Percentiles rank a stretch among this genome's conserved stretches.
phyloP scores from a whole-genome alignment of 1,284 basidiomycete genomes.

The Malassezia caprae region DNA sequence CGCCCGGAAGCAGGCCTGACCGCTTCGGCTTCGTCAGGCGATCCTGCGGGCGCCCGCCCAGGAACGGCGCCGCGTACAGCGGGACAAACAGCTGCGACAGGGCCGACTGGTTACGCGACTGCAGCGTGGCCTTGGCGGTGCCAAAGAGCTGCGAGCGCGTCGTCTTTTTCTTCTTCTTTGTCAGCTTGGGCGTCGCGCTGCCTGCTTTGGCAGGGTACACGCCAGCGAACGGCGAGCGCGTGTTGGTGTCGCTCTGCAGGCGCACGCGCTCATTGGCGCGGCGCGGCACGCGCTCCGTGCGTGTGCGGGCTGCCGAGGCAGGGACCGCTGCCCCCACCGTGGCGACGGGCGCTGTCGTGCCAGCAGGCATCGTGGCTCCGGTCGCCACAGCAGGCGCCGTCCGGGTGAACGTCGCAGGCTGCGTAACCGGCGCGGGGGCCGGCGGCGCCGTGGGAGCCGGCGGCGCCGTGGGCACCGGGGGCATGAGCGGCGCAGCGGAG shows the following conservation, averaged over 20 bases:
- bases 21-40: background rate
- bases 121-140: constrained; percentile 1
- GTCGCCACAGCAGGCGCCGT: background rate
- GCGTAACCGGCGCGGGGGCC: background rate
- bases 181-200: background rate
- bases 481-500: background rate
- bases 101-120: background rate
- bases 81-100: constrained; percentile 12
- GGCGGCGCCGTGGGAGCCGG: background rate
- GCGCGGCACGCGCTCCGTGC: background rate
- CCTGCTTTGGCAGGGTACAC: background rate
- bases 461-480: background rate
- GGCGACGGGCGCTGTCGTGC: background rate
- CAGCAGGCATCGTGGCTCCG: background rate
- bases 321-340: background rate
- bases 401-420: background rate
- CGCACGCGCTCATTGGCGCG: background rate
- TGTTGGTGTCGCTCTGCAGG: background rate
- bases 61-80: constrained; percentile 8
- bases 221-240: background rate
- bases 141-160: constrained; percentile 7
- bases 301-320: background rate
- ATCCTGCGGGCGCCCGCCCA: background rate
- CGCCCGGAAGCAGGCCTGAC: background rate
- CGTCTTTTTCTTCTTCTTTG: constrained; percentile 2